A percentile compares a stretch with the other conserved stretches of the same genome.
These are phyloP conservation scores for Sanghuangporus sanghuang DNA, from an alignment of 1,284 basidiomycete genomes.

Conservation along the genomic window DNA sequence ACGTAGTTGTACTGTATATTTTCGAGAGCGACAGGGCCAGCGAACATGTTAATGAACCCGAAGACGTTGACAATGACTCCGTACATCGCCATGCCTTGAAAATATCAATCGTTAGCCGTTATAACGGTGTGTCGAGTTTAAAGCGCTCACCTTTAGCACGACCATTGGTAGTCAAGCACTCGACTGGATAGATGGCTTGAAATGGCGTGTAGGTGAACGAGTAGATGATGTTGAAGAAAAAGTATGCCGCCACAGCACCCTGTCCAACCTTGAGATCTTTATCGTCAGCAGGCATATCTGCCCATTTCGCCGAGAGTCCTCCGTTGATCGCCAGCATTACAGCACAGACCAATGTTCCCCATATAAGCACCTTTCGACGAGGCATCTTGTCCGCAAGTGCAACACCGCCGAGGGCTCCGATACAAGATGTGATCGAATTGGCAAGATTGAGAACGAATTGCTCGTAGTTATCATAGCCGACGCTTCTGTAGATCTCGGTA, in stretches of 20 bases:
- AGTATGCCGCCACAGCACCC: conserved; percentile 32
- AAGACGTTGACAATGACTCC: conserved; percentile 42
- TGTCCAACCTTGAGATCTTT: conserved; percentile 28
- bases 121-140: conserved; percentile 29
- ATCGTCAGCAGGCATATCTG: conserved; percentile 19
- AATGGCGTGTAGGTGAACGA: conserved; percentile 47
- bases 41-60: conserved; percentile 47
- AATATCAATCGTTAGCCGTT: neutral
- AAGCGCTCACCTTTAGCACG: conserved; percentile 50
- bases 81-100: conserved; percentile 18
- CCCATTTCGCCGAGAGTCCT: conserved; percentile 25
- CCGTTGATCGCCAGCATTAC: conserved; percentile 27
- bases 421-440: conserved; percentile 47
- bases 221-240: conserved; percentile 48
- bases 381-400: conserved; percentile 38
- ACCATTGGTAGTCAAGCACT: conserved; percentile 50
- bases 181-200: conserved; percentile 52
- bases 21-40: conserved; percentile 43
- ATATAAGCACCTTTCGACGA: conserved; percentile 24
- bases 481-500: conserved; percentile 18
- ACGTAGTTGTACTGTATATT: conserved; percentile 35
- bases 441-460: conserved; percentile 51
- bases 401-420: conserved; percentile 46
- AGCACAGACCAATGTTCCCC: conserved; percentile 23
- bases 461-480: conserved; percentile 26